A percentile compares a stretch with the other conserved stretches of the same genome.
Conservation (phyloP, 169 alveolate genomes). For the Eimeria necatrix region DNA sequence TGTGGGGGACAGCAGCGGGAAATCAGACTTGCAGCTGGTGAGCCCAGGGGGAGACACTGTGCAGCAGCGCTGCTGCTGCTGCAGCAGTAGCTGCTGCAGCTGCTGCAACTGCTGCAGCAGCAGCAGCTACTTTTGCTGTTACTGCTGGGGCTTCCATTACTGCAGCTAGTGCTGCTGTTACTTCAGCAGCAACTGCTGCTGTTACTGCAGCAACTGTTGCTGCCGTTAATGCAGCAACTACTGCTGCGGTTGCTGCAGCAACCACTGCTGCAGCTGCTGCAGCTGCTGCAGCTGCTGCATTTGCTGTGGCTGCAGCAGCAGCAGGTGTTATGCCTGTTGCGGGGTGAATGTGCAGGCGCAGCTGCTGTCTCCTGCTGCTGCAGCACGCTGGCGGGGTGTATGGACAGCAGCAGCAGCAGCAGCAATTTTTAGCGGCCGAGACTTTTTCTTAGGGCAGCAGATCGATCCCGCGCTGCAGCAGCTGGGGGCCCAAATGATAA, state of each 20-base stretch:
- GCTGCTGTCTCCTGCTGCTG: conserved; percentile 12
- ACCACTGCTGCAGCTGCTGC: neutral
- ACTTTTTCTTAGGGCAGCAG: neutral
- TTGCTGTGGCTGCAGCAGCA: neutral
- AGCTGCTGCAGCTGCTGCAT: neutral
- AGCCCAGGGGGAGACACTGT: neutral
- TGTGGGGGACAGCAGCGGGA: neutral
- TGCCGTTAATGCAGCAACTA: neutral
- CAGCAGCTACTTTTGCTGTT: too few species aligned
- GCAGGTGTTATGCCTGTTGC: too few species aligned
- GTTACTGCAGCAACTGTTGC: neutral
- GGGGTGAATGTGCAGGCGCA: neutral
- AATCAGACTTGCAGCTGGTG: neutral
- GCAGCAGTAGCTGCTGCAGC: too few species aligned
- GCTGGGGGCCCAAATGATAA: neutral
- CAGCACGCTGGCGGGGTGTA: neutral
- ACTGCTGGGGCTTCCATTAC: neutral
- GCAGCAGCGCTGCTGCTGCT: too few species aligned
- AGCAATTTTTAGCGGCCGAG: neutral
- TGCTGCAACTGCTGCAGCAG: too few species aligned
- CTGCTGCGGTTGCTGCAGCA: neutral
- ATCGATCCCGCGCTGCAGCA: neutral
- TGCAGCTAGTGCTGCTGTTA: neutral
- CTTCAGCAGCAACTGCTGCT: neutral
- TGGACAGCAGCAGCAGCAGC: neutral